Percentiles rank a stretch among this genome's conserved stretches.
Evolutionary conservation across 2,329 filamentous ascomycete genomes (phyloP).

Genomic region (Ophioceras dolichostomum): DNA sequence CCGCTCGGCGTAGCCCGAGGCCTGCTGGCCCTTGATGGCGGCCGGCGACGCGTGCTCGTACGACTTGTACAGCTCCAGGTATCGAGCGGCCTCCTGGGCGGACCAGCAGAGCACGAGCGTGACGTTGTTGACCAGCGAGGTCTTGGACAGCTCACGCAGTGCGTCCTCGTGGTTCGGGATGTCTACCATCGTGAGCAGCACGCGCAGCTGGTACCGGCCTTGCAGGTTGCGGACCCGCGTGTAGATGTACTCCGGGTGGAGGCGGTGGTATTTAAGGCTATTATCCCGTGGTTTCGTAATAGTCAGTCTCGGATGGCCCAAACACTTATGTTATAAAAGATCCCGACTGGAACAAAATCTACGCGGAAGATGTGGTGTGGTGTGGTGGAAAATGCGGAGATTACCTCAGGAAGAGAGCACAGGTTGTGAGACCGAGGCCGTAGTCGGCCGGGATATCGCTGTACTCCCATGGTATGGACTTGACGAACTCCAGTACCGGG

Average conservation of each 20-base stretch:
- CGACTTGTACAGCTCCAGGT: slow-evolving; percentile 88
- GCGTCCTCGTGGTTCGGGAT: slow-evolving; percentile 89
- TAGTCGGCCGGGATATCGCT: slow-evolving; percentile 95
- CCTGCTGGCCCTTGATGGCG: slow-evolving; percentile 76
- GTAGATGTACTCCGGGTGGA: slow-evolving; percentile 97
- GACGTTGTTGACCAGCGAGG: slow-evolving; percentile 81
- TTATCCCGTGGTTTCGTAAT: too few relatives aligned
- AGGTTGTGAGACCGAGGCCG: slow-evolving; percentile 74
- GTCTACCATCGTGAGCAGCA: slow-evolving; percentile 86
- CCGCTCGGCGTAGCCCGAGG: slow-evolving; percentile 71
- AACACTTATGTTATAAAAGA: too few relatives aligned
- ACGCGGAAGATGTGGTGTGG: too few relatives aligned
- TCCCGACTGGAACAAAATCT: too few relatives aligned
- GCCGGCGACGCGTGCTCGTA: slow-evolving; percentile 75
- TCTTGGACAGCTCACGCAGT: slow-evolving; percentile 83
- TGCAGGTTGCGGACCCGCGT: slow-evolving; percentile 76
- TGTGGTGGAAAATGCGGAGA: too few relatives aligned
- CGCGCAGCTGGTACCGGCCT: slow-evolving; percentile 74
- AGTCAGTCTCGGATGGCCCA: too few relatives aligned
- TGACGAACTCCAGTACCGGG: slow-evolving; percentile 73
- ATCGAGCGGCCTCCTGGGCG: slow-evolving; percentile 82
- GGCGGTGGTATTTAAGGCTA: slow-evolving; percentile 86
- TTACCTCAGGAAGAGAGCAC: slow-evolving; percentile 72
- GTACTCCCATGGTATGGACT: slow-evolving; percentile 79
- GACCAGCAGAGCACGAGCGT: slow-evolving; percentile 93